These are phyloP conservation scores for Penicillium sclerotigenum DNA, from an alignment of 2,329 filamentous ascomycete species.

Conservation along the genomic window DNA sequence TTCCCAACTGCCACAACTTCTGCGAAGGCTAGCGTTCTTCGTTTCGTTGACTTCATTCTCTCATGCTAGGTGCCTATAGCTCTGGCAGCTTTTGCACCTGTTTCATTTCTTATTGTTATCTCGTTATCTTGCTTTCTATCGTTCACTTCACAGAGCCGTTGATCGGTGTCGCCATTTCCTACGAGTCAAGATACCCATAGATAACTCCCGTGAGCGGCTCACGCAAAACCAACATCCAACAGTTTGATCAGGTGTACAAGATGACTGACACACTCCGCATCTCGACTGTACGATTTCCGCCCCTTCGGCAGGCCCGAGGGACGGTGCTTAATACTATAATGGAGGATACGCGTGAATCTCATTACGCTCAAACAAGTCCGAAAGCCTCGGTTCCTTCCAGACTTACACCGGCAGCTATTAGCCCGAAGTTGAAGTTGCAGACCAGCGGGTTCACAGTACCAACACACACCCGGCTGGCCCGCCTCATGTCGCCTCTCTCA, in stretches of 20 bases:
- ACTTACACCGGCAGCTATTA: slow-evolving; percentile 9
- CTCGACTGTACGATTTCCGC: slow-evolving; percentile 51
- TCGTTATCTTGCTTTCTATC: slow-evolving; percentile 13
- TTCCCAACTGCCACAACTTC: slow-evolving; percentile 21
- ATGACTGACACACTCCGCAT: slow-evolving; percentile 51
- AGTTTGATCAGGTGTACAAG: slow-evolving; percentile 18
- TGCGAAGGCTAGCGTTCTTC: slow-evolving; percentile 25
- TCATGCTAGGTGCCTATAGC: slow-evolving; percentile 25
- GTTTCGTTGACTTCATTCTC: slow-evolving; percentile 25
- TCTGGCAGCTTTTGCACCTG: slow-evolving; percentile 34
- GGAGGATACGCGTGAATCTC: slow-evolving; percentile 49
- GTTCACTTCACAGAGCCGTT: slow-evolving; percentile 24
- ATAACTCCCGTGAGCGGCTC: slow-evolving; percentile 12
- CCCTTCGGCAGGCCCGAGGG: slow-evolving; percentile 56
- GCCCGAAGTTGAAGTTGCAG: slow-evolving; percentile 36
- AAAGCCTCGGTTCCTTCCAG: slow-evolving; percentile 4
- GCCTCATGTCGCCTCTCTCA: slow-evolving; percentile 34
- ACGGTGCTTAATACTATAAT: slow-evolving; percentile 63
- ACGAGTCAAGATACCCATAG: slow-evolving; percentile 28
- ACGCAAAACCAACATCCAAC: slow-evolving; percentile 29
- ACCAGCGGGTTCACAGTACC: slow-evolving; percentile 29
- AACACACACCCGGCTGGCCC: slow-evolving; percentile 22
- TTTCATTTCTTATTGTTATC: slow-evolving; percentile 25
- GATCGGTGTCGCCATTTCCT: slow-evolving; percentile 32
- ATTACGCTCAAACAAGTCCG: slow-evolving; percentile 19